Conservation (phyloP, 768 basidiomycete species). For the Crucibulum laeve region DNA sequence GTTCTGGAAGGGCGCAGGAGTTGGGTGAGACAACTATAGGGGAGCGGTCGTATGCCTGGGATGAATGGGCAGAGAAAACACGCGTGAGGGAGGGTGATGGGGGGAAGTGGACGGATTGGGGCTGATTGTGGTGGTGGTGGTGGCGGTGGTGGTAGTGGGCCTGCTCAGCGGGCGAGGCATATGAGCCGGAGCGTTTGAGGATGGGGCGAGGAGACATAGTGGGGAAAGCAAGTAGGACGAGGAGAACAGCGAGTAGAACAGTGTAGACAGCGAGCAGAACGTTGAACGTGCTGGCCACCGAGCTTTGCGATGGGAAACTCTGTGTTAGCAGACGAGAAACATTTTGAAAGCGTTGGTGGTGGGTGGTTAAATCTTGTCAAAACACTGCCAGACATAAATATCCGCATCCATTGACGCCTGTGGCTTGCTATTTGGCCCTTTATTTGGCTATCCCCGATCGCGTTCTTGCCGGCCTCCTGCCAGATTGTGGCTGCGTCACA, state of each 20-base stretch:
- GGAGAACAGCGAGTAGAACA: background rate
- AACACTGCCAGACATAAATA: background rate
- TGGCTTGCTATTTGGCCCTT: background rate
- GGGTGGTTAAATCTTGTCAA: no score
- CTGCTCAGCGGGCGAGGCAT: constrained; percentile 19
- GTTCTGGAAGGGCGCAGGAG: constrained; percentile 70
- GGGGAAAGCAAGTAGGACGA: constrained; percentile 3
- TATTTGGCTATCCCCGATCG: background rate
- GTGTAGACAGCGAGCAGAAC: constrained; percentile 1
- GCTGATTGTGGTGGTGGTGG: constrained; percentile 20
- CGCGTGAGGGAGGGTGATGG: constrained; percentile 48
- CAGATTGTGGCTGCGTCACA: no score
- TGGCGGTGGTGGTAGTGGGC: constrained; percentile 16
- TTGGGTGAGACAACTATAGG: constrained; percentile 75
- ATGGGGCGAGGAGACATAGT: constrained; percentile 49
- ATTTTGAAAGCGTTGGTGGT: background rate
- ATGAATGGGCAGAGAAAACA: constrained; percentile 48
- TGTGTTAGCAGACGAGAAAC: constrained; percentile 1
- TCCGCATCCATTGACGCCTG: background rate
- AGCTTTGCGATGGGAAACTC: background rate
- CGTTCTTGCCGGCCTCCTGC: background rate
- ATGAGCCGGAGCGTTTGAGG: constrained; percentile 43
- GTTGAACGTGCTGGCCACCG: background rate
- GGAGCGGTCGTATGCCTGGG: constrained; percentile 71
- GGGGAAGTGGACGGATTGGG: constrained; percentile 45